Percentiles rank a stretch among this genome's conserved stretches.
Evolutionary conservation across 1,284 basidiomycete genomes (phyloP).

Genomic region (Leccinum subspadiceum): DNA sequence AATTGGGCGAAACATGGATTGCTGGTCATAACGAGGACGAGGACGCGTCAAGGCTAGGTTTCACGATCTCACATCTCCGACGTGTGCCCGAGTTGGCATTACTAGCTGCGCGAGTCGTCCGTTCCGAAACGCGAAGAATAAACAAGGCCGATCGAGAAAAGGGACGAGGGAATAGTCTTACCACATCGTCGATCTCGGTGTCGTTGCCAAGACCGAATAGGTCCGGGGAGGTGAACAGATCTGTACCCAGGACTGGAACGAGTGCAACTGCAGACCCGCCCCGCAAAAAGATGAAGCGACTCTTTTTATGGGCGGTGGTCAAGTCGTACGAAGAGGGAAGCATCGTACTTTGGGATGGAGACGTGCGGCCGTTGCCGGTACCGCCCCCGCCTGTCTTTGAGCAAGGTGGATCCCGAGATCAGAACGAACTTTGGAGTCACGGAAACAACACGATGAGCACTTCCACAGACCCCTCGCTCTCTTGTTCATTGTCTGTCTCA

Average conservation of each 20-base stretch:
- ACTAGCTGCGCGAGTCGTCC: conserved; percentile 59
- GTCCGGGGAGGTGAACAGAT: background rate
- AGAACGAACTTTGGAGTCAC: conserved; percentile 43
- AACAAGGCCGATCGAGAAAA: conserved; percentile 42
- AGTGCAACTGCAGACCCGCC: conserved; percentile 11
- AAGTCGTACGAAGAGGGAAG: conserved; percentile 64
- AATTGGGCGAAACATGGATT: background rate
- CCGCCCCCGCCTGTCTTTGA: background rate
- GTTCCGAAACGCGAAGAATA: conserved; percentile 53
- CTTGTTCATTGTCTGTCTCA: conserved; percentile 5
- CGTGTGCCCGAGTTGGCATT: conserved; percentile 67
- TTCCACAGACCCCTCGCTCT: background rate
- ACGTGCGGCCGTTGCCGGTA: conserved; percentile 32
- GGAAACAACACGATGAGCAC: conserved; percentile 25
- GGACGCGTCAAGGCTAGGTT: conserved; percentile 40
- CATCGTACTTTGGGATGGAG: conserved; percentile 66
- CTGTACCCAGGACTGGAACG: background rate
- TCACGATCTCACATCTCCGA: conserved; percentile 69
- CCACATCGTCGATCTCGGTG: background rate
- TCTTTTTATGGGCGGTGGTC: conserved; percentile 62
- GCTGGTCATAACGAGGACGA: conserved; percentile 1
- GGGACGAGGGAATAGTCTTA: background rate
- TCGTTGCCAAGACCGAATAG: background rate
- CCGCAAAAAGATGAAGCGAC: conserved; percentile 52
- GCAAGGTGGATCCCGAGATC: conserved; percentile 9